Evolutionary conservation across 176 grass and related monocot genomes (phyloP), one percentile per base, ranked within the genome.

Genomic region (Oryza glaberrima): DNA sequence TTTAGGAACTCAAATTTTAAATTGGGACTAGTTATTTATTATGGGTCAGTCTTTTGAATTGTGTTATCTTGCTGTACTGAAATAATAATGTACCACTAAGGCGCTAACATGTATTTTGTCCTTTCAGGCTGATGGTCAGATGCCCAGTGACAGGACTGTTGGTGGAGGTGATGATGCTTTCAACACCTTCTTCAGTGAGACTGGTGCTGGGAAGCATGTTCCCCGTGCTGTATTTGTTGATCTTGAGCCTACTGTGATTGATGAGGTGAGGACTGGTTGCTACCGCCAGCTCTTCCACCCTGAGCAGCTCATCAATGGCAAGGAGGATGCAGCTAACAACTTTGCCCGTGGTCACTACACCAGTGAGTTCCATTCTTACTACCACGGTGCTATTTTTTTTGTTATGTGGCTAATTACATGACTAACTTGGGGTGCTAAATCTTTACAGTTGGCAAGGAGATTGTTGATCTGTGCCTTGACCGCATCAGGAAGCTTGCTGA

Each of bases 151-250:
- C 90, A 92, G 82, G 74, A 92, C 90, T 3, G 1, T 86, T 28
- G 87, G 90, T 0, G 90, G 90, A 77, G 90, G 90, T 81, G 90
- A 92, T 84, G 90, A 92, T 81, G 90, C 90, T 19, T 92, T 92
- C 90, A 92, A 89, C 87, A 92, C 90, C 76, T 92, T 92, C 87
- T 92, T 92, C 80, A 92, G 90, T 58, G 90, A 92, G 84, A 92
- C 90, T 77, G 90, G 87, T 9, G 90, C 90, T 72, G 90, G 90
- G 47, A 92, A 92, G 80, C 90, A 92, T 22, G 90, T 92, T 1
- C 90, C 90, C 36, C 90, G 90, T 81, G 90, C 90, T 32, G 86
- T 92, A 8, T 92, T 92, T 73, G 90, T 92, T 72, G 90, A 92
- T 22, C 87, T 92, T 60, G 90, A 92, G 63, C 90, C 87, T 15